Percentiles rank a stretch among this genome's conserved stretches.
Conservation (phyloP, 495 filamentous ascomycete genomes). For the Xylaria flabelliformis region DNA sequence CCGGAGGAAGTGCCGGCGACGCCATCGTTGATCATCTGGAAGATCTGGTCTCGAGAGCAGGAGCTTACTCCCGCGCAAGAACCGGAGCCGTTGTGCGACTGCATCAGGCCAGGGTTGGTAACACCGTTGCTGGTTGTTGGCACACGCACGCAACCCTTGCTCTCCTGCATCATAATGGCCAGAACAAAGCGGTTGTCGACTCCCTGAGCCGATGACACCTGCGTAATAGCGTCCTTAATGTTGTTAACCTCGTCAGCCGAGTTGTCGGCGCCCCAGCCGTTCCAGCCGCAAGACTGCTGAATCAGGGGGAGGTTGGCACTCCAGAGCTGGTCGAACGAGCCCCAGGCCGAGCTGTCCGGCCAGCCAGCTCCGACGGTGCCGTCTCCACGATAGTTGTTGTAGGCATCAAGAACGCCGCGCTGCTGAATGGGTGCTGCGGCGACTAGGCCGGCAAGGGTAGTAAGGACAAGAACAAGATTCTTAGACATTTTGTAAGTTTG, state of each 20-base stretch:
- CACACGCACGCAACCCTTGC: constrained; percentile 60
- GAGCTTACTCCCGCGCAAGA: constrained; percentile 32
- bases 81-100: constrained; percentile 40
- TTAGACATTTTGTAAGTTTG: constrained; percentile 25
- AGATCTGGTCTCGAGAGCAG: constrained; percentile 37
- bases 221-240: constrained; percentile 49
- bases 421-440: constrained; percentile 14
- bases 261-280: constrained; percentile 32
- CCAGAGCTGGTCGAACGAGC: constrained; percentile 33
- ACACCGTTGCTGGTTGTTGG: constrained; percentile 47
- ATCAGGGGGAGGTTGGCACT: constrained; percentile 30
- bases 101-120: constrained; percentile 52
- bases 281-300: constrained; percentile 30
- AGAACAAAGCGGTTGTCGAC: constrained; percentile 53
- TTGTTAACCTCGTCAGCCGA: constrained; percentile 44
- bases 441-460: constrained; percentile 21
- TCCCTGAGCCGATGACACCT: constrained; percentile 45
- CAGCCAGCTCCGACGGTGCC: constrained; percentile 31
- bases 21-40: constrained; percentile 48
- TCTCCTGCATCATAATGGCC: constrained; percentile 63
- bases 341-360: constrained; percentile 31
- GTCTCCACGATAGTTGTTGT: constrained; percentile 29
- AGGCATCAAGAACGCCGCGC: constrained; percentile 13
- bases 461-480: background rate
- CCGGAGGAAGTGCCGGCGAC: constrained; percentile 44